A percentile compares a stretch with the other conserved stretches of the same genome.
Evolutionary conservation across 1,284 basidiomycete genomes (phyloP).

Genomic region (Papiliotrema fonsecae): DNA sequence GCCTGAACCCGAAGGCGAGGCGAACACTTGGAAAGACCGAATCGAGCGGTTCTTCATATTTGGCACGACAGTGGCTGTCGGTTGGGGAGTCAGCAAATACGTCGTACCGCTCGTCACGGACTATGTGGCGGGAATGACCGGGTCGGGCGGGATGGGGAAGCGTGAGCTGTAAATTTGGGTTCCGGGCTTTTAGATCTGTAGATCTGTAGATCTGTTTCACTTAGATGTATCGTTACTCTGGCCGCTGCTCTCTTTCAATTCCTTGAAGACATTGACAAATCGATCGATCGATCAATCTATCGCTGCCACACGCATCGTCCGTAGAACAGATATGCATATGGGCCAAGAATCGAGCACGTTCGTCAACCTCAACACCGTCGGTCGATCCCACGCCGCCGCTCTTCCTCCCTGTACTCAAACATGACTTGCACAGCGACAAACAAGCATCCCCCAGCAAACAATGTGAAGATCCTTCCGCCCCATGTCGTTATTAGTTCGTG

Average conservation of each 20-base stretch:
- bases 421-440: slow-evolving; percentile 86
- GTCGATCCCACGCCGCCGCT: slow-evolving; percentile 40
- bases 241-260: too few relatives aligned
- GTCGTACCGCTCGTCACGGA: slow-evolving; percentile 11
- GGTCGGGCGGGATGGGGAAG: neutral
- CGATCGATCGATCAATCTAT: too few relatives aligned
- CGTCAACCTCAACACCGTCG: slow-evolving; percentile 33
- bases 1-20: neutral
- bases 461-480: slow-evolving; percentile 65
- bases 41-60: slow-evolving; percentile 14
- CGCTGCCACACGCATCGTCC: too few relatives aligned
- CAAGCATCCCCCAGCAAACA: slow-evolving; percentile 60
- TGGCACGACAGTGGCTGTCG: slow-evolving; percentile 13
- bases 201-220: too few relatives aligned
- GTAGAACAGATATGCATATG: too few relatives aligned
- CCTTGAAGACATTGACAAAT: too few relatives aligned
- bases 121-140: neutral
- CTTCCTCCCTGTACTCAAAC: slow-evolving; percentile 76
- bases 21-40: slow-evolving; percentile 6
- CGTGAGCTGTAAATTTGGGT: neutral
- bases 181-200: neutral
- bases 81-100: slow-evolving; percentile 13
- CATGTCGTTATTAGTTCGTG: slow-evolving; percentile 61
- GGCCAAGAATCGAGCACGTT: too few relatives aligned
- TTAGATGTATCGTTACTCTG: neutral